Evolutionary conservation across 176 grass and related monocot species (phyloP).

Genomic region (Eragrostis nindensis): DNA sequence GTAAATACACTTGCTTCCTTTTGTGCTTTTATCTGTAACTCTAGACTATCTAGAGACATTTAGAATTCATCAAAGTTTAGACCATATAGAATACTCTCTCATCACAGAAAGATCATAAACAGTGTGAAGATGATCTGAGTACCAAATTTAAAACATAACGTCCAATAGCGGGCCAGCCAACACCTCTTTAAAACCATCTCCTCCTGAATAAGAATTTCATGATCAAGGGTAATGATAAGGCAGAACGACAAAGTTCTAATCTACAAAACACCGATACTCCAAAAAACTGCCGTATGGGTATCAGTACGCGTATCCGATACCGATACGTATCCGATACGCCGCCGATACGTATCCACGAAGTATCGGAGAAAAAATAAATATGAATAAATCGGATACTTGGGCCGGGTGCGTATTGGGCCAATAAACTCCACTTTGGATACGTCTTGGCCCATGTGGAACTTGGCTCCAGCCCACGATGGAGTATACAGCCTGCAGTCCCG

Average conservation of each 20-base stretch:
- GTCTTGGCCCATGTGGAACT: no score
- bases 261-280: no score
- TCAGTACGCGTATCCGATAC: no score
- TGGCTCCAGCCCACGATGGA: no score
- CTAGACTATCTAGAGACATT: slow-evolving; percentile 31
- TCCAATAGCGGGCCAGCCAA: slow-evolving; percentile 97
- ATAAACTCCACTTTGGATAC: no score
- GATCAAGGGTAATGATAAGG: slow-evolving; percentile 36
- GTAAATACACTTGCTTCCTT: slow-evolving; percentile 19
- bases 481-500: no score
- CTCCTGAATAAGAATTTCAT: slow-evolving; percentile 65
- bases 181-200: slow-evolving; percentile 94
- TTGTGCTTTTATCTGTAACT: not conserved
- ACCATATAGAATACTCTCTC: slow-evolving; percentile 22
- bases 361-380: no score
- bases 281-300: no score
- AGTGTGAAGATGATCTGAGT: slow-evolving; percentile 40
- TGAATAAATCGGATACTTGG: no score
- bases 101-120: slow-evolving; percentile 6
- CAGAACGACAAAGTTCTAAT: slow-evolving; percentile 1
- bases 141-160: slow-evolving; percentile 84
- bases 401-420: no score
- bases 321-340: no score
- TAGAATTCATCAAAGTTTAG: slow-evolving; percentile 20
- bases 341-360: no score